phyloP scores from a whole-genome alignment of 1,284 basidiomycete species.

The Cerrena zonata region DNA sequence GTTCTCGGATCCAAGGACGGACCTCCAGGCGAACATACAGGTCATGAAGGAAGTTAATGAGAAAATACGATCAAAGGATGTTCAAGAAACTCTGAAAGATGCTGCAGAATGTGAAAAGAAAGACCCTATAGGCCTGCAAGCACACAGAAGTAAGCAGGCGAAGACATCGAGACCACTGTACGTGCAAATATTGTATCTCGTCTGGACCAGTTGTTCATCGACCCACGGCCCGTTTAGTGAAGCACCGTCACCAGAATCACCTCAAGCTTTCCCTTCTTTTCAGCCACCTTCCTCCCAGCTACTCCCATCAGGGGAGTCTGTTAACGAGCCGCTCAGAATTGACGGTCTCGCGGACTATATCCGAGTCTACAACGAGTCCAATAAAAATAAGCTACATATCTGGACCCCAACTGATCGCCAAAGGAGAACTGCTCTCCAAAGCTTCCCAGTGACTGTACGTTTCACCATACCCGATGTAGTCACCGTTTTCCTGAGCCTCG shows the following conservation, averaged over 20 bases:
- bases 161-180: background rate
- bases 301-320: conserved; percentile 37
- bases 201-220: conserved; percentile 4
- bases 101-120: conserved; percentile 2
- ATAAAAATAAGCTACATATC: conserved; percentile 41
- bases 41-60: conserved; percentile 2
- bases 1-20: background rate
- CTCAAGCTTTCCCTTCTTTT: conserved; percentile 47
- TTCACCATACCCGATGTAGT: conserved; percentile 58
- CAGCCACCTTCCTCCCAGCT: conserved; percentile 34
- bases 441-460: conserved; percentile 39
- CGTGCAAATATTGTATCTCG: background rate
- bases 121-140: background rate
- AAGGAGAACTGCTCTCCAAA: conserved; percentile 17
- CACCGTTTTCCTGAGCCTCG: conserved; percentile 50
- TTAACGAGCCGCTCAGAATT: conserved; percentile 32
- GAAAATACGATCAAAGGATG: conserved; percentile 3
- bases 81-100: conserved; percentile 1
- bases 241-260: conserved; percentile 52
- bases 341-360: conserved; percentile 46
- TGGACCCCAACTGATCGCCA: conserved; percentile 38
- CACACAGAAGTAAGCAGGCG: background rate
- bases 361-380: conserved; percentile 44
- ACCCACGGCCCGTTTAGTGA: conserved; percentile 31
- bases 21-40: conserved; percentile 1